Evolutionary conservation across 345 rosid genomes (phyloP).

Genomic region (Brassica nigra): DNA sequence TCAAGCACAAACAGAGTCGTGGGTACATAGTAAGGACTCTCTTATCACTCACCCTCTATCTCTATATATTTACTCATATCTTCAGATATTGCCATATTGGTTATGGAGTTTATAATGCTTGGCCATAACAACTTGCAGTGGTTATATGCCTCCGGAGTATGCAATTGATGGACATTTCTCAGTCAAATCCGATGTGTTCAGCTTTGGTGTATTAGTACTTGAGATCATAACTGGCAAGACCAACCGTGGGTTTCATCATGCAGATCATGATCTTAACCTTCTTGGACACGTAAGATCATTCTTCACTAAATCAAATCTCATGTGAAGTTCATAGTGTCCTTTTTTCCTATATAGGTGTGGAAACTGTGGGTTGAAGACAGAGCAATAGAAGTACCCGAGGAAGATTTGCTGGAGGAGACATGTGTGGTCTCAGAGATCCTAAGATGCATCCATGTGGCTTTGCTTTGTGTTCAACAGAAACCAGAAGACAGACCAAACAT

Average conservation of each 20-base stretch:
- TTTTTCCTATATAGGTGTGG: conserved; percentile 20
- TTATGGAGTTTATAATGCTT: not conserved
- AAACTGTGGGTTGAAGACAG: conserved; percentile 38
- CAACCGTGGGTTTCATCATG: conserved; percentile 27
- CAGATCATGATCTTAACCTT: conserved; percentile 50
- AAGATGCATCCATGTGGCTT: conserved; percentile 34
- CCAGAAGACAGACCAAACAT: conserved; percentile 35
- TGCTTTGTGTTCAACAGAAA: conserved; percentile 39
- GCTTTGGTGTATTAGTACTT: conserved; percentile 36
- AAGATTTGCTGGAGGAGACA: conserved; percentile 11
- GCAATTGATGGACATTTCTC: conserved; percentile 34
- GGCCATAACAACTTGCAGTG: conserved; percentile 20
- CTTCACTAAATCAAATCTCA: not conserved
- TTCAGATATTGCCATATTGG: not conserved
- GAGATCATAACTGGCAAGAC: conserved; percentile 33
- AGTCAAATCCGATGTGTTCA: conserved; percentile 35
- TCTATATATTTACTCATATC: not conserved
- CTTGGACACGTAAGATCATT: conserved; percentile 65
- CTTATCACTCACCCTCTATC: not conserved
- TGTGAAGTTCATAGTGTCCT: not conserved
- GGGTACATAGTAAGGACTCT: conserved; percentile 38
- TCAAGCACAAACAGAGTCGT: conserved; percentile 37
- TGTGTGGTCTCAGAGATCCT: conserved; percentile 24
- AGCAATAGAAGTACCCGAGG: conserved; percentile 19
- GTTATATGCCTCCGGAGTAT: conserved; percentile 39